Base-by-base conservation (phyloP, 23 red algal species). In the Gracilaria domingensis region DNA sequence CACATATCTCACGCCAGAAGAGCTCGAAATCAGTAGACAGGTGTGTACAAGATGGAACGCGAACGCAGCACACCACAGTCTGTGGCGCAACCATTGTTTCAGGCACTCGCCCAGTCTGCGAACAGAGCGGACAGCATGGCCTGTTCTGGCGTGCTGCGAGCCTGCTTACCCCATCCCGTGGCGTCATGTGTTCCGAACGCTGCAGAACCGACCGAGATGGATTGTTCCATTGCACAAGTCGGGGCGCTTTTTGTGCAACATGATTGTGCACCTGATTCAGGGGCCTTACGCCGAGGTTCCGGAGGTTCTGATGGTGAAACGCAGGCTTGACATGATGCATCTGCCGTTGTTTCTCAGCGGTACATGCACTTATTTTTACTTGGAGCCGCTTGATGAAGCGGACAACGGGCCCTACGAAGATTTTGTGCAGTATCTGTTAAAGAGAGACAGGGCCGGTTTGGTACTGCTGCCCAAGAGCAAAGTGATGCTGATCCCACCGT, bases 201-300 rank as follows among this genome's bases (percentile, higher is more conserved):
- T 77, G 38, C 72, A 77, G 20, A 77, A 77, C 39, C 72, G 72
- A 20, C 72, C 72, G 72, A 25, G 72, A 50, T 48, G 72, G 40
- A 14, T 51, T 24, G 72, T 50, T 3, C 35, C 72, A 23, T 14
- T 77, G 21, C 42, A 77, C 23, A 77, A 77, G 23, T 45, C 72
- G 1, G 72, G 45, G 38, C 72, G 72, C 7, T 77, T 77, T 17
- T 25, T 77, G 21, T 77, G 39, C 39, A 77, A 77, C 39, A 37
- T 50, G 20, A 77, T 77, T 28, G 72, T 33, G 24, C 72, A 77
- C 14, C 45, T 77, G 39, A 77, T 77, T 25, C 49, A 77, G 39
- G 72, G 72, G 20, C 42, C 72, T 0, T 77, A 77, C 20, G 39
- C 42, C 0, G 40, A 77, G 39, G 23, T 77, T 12, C 72, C 72